A percentile compares a stretch with the other conserved stretches of the same genome.
Evolutionary conservation across 202 grass and related monocot species (phyloP).

Genomic region (Zizania palustris): DNA sequence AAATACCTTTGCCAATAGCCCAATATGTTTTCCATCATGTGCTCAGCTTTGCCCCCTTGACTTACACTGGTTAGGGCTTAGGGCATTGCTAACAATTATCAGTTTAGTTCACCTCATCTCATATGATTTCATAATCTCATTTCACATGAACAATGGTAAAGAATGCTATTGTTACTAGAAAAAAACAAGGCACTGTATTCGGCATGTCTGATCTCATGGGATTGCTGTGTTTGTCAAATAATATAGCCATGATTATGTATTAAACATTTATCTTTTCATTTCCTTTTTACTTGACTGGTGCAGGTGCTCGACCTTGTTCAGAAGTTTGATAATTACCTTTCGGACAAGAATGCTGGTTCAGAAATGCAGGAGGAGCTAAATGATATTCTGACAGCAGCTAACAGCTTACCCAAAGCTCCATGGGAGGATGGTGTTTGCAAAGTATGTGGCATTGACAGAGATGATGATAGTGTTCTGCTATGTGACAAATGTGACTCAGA

Average conservation of each 20-base stretch:
- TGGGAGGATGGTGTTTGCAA: slow-evolving; percentile 99
- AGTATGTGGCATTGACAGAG: slow-evolving; percentile 93
- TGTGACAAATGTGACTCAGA: slow-evolving; percentile 96
- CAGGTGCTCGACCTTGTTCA: slow-evolving; percentile 78
- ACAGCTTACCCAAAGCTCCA: slow-evolving; percentile 79
- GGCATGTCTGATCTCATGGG: not conserved
- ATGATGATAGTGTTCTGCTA: slow-evolving; percentile 87
- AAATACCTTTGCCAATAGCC: not conserved
- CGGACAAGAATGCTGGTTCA: slow-evolving; percentile 47
- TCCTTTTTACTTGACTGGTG: slow-evolving; percentile 38
- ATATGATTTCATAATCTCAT: not conserved
- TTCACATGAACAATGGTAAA: not conserved
- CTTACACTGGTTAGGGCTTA: not conserved
- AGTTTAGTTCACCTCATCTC: slow-evolving; percentile 4
- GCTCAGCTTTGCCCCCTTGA: not conserved
- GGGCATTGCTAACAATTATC: not conserved
- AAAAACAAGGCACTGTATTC: not conserved
- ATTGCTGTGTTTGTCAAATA: slow-evolving; percentile 1
- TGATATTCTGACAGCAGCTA: slow-evolving; percentile 63
- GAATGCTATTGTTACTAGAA: slow-evolving; percentile 4
- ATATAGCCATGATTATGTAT: slow-evolving; percentile 11
- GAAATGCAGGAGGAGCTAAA: slow-evolving; percentile 60
- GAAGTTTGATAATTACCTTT: slow-evolving; percentile 62
- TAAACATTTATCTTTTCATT: slow-evolving; percentile 23
- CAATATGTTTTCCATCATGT: not conserved